Evolutionary conservation across 2,329 filamentous ascomycete species (phyloP).

Genomic region (Scedosporium apiospermum): DNA sequence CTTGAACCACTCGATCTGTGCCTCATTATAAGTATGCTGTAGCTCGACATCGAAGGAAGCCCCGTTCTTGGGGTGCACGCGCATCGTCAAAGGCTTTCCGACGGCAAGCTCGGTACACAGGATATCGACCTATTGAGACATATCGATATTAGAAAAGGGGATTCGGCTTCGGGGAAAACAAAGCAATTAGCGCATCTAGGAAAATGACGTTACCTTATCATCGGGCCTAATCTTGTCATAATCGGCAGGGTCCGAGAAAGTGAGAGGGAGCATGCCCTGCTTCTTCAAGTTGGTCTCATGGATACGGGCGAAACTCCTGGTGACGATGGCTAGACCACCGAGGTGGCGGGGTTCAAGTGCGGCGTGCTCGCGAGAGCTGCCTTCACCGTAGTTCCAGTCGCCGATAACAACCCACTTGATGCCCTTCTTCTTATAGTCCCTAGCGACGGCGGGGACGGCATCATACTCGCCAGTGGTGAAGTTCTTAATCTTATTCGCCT

Average conservation of each 20-base stretch:
- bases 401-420: slow-evolving; percentile 96
- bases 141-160: slow-evolving; percentile 13
- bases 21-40: slow-evolving; percentile 94
- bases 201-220: slow-evolving; percentile 52
- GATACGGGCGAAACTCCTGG: slow-evolving; percentile 93
- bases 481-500: slow-evolving; percentile 98
- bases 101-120: slow-evolving; percentile 81
- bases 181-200: slow-evolving; percentile 8
- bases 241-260: slow-evolving; percentile 87
- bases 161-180: slow-evolving; percentile 7
- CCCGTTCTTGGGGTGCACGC: slow-evolving; percentile 85
- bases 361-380: slow-evolving; percentile 94
- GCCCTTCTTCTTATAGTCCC: slow-evolving; percentile 97
- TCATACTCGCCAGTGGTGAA: slow-evolving; percentile 72
- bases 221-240: slow-evolving; percentile 95
- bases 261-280: slow-evolving; percentile 99
- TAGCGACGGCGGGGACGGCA: slow-evolving; percentile 84
- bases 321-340: slow-evolving; percentile 94
- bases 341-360: slow-evolving; percentile 96
- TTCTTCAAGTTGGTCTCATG: slow-evolving; percentile 99
- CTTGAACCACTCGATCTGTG: slow-evolving; percentile 98
- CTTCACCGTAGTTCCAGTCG: slow-evolving; percentile 99
- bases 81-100: slow-evolving; percentile 86
- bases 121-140: slow-evolving; percentile 56
- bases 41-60: slow-evolving; percentile 69